Conservation (phyloP, 1,139 yeast species). For the Suhomyces yuchorum region DNA sequence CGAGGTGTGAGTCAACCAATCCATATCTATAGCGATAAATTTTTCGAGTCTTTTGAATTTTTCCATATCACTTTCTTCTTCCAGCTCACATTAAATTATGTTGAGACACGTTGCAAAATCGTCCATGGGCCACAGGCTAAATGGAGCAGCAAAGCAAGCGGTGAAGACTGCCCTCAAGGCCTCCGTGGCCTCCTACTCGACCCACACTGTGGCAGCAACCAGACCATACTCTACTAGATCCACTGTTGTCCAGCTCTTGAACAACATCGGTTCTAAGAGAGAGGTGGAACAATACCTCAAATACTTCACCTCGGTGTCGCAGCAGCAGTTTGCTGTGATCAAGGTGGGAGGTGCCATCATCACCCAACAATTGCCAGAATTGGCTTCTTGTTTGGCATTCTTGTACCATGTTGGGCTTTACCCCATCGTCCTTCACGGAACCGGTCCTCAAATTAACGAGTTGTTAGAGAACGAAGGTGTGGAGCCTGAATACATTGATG, state of each 20-base stretch:
- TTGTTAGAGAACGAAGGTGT: slow-evolving; percentile 91
- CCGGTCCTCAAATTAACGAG: slow-evolving; percentile 98
- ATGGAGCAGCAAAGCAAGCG: slow-evolving; percentile 11
- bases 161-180: slow-evolving; percentile 8
- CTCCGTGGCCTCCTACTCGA: not conserved
- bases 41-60: slow-evolving; percentile 7
- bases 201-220: slow-evolving; percentile 2
- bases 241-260: slow-evolving; percentile 90
- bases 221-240: slow-evolving; percentile 68
- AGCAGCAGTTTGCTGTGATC: slow-evolving; percentile 96
- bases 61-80: slow-evolving; percentile 9
- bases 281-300: slow-evolving; percentile 97
- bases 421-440: slow-evolving; percentile 96
- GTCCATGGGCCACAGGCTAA: slow-evolving; percentile 9
- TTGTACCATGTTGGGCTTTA: slow-evolving; percentile 95
- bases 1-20: slow-evolving; percentile 24
- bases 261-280: slow-evolving; percentile 94
- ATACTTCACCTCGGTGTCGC: slow-evolving; percentile 92
- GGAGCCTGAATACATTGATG: slow-evolving; percentile 94
- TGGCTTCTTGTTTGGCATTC: slow-evolving; percentile 94
- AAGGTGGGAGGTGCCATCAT: slow-evolving; percentile 99
- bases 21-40: slow-evolving; percentile 8
- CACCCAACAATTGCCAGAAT: slow-evolving; percentile 87
- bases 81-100: slow-evolving; percentile 11
- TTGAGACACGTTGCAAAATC: slow-evolving; percentile 18